These are phyloP conservation scores for Ramaria rubella DNA, from an alignment of 768 basidiomycete species.

Conservation along the genomic window DNA sequence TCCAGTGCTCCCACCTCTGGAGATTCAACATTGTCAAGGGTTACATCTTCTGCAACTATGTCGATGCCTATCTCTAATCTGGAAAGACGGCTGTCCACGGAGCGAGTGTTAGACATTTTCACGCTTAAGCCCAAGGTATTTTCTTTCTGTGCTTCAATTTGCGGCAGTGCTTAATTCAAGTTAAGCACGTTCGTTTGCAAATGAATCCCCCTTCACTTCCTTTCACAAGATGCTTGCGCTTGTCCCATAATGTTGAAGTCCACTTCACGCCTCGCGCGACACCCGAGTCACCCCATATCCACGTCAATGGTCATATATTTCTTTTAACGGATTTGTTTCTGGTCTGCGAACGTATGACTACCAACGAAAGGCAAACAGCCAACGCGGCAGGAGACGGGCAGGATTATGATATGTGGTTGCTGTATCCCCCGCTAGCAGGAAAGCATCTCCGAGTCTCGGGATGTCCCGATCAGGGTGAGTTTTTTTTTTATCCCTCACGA, in stretches of 20 bases:
- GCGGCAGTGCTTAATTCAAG: constrained; percentile 5
- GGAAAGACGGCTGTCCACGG: constrained; percentile 71
- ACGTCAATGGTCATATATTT: constrained; percentile 74
- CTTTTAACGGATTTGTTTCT: constrained; percentile 91
- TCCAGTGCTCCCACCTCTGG: not conserved
- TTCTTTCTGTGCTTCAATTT: constrained; percentile 1
- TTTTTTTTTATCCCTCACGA: not conserved
- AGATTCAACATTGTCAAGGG: constrained; percentile 16
- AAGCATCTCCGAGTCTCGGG: constrained; percentile 78
- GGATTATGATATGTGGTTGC: constrained; percentile 81
- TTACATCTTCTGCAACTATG: constrained; percentile 41
- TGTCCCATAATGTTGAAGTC: constrained; percentile 64
- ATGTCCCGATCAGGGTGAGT: constrained; percentile 49
- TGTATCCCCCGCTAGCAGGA: constrained; percentile 92
- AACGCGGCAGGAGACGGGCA: constrained; percentile 35
- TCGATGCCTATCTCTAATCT: constrained; percentile 65
- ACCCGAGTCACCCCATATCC: constrained; percentile 59
- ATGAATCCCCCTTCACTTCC: constrained; percentile 75
- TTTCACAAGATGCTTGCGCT: constrained; percentile 70
- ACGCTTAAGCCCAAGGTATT: constrained; percentile 87
- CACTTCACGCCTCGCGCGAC: constrained; percentile 73
- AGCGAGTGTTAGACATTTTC: constrained; percentile 85
- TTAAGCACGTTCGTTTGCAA: constrained; percentile 82
- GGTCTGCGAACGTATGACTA: constrained; percentile 77
- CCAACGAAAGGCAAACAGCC: constrained; percentile 47